phyloP scores from a whole-genome alignment of 495 filamentous ascomycete genomes.

The Neurospora intermedia region DNA sequence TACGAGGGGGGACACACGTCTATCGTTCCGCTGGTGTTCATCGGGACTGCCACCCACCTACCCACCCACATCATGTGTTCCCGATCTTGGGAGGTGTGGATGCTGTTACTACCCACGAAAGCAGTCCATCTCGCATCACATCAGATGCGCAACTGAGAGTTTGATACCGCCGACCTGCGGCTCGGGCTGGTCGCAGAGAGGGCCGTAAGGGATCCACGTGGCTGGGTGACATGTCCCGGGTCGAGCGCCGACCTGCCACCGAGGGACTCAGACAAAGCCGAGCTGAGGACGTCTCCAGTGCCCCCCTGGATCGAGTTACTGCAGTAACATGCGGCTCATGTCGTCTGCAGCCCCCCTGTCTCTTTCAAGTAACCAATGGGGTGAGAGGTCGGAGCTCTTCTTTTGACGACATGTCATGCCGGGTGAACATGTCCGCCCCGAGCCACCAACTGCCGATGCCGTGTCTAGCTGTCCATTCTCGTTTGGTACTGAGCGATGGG shows the following conservation, averaged over 20 bases:
- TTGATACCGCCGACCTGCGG: neutral
- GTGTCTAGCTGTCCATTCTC: rapidly evolving
- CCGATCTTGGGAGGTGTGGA: neutral
- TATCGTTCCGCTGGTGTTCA: neutral
- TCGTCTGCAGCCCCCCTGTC: neutral
- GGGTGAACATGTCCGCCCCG: neutral
- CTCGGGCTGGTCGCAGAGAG: neutral
- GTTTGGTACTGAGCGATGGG: neutral
- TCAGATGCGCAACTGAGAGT: neutral
- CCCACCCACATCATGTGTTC: neutral
- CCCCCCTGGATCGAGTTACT: neutral
- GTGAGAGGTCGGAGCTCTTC: neutral
- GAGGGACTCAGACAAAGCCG: neutral
- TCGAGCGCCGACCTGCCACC: neutral
- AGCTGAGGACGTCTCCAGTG: neutral
- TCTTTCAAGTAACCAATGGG: neutral
- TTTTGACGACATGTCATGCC: neutral
- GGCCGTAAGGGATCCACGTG: neutral
- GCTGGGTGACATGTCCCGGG: neutral
- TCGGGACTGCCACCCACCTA: neutral
- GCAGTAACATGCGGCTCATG: neutral
- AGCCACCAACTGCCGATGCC: neutral
- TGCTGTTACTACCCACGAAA: neutral
- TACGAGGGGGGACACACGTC: neutral
- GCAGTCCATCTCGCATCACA: neutral